These are phyloP conservation scores for Elsinoe fawcettii DNA, from an alignment of 2,329 filamentous ascomycete species.

Conservation along the genomic window DNA sequence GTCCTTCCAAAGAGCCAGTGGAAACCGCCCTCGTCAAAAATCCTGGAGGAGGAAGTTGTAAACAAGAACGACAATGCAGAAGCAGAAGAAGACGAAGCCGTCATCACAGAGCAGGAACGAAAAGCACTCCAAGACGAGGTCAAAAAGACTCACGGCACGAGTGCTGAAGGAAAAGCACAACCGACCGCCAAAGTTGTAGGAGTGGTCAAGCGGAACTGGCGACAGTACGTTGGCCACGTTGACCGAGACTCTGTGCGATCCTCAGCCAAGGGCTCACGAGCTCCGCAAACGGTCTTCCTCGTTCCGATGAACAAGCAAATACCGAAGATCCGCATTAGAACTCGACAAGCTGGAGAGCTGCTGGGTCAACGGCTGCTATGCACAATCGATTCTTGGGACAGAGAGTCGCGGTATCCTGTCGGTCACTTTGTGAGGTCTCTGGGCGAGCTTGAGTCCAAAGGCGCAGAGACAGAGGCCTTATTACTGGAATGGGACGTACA, in stretches of 20 bases:
- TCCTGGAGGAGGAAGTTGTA: slow-evolving; percentile 86
- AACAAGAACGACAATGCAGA: slow-evolving; percentile 94
- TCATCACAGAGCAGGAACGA: slow-evolving; percentile 84
- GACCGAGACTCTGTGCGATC: slow-evolving; percentile 77
- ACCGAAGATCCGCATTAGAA: slow-evolving; percentile 89
- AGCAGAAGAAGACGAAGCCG: slow-evolving; percentile 59
- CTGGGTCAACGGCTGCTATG: slow-evolving; percentile 86
- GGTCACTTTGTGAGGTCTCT: slow-evolving; percentile 91
- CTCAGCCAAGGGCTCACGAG: slow-evolving; percentile 65
- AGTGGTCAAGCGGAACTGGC: slow-evolving; percentile 91
- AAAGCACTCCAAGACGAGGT: slow-evolving; percentile 86
- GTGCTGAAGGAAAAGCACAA: slow-evolving; percentile 68
- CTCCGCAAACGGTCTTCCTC: slow-evolving; percentile 87
- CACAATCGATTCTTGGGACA: slow-evolving; percentile 91
- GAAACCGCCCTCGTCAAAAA: slow-evolving; percentile 92
- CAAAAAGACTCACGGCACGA: slow-evolving; percentile 71
- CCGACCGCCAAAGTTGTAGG: slow-evolving; percentile 90
- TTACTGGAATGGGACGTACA: slow-evolving; percentile 95
- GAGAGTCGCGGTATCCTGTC: slow-evolving; percentile 83
- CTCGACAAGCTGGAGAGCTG: slow-evolving; percentile 79
- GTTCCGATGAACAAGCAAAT: slow-evolving; percentile 98
- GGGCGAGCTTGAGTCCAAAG: slow-evolving; percentile 90
- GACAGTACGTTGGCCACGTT: slow-evolving; percentile 94
- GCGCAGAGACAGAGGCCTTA: slow-evolving; percentile 92
- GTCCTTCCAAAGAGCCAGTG: slow-evolving; percentile 90